A percentile compares a stretch with the other conserved stretches of the same genome.
These are phyloP conservation scores for Nitzschia inconspicua DNA, from an alignment of 108 stramenopile species.

Conservation along the genomic window DNA sequence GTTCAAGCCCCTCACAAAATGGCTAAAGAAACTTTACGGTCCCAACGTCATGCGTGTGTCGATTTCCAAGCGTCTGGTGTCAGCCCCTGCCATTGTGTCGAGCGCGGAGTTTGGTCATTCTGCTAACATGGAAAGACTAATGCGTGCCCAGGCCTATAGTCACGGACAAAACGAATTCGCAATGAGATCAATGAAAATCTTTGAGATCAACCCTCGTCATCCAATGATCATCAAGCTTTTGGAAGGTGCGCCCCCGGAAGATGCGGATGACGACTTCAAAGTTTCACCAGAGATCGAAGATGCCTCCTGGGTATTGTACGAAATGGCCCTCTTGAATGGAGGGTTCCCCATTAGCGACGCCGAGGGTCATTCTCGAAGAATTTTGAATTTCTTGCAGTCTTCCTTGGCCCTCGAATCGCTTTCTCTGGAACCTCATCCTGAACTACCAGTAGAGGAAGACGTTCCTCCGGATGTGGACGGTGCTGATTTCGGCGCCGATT, in stretches of 20 bases:
- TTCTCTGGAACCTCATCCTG: conserved; percentile 85
- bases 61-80: conserved; percentile 89
- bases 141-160: conserved; percentile 94
- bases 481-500: conserved; percentile 24
- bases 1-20: conserved; percentile 95
- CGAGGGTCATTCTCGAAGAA: conserved; percentile 82
- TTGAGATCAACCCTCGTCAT: conserved; percentile 99
- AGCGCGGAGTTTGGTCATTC: conserved; percentile 91
- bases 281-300: conserved; percentile 79
- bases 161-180: conserved; percentile 59
- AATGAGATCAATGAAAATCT: conserved; percentile 75
- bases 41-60: conserved; percentile 82
- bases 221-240: conserved; percentile 94
- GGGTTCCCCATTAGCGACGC: conserved; percentile 91
- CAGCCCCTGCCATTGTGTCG: conserved; percentile 90
- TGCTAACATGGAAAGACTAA: conserved; percentile 99
- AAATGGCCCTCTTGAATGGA: conserved; percentile 93
- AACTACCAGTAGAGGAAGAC: conserved; percentile 90
- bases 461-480: conserved; percentile 69
- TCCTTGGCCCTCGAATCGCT: conserved; percentile 79
- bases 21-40: conserved; percentile 90
- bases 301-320: conserved; percentile 93
- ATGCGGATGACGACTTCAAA: conserved; percentile 61
- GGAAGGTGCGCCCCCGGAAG: conserved; percentile 55
- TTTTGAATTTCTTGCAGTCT: conserved; percentile 78